A percentile compares a stretch with the other conserved stretches of the same genome.
phyloP scores from a whole-genome alignment of 208 protist genomes.

The Herpetomonas tarakana region DNA sequence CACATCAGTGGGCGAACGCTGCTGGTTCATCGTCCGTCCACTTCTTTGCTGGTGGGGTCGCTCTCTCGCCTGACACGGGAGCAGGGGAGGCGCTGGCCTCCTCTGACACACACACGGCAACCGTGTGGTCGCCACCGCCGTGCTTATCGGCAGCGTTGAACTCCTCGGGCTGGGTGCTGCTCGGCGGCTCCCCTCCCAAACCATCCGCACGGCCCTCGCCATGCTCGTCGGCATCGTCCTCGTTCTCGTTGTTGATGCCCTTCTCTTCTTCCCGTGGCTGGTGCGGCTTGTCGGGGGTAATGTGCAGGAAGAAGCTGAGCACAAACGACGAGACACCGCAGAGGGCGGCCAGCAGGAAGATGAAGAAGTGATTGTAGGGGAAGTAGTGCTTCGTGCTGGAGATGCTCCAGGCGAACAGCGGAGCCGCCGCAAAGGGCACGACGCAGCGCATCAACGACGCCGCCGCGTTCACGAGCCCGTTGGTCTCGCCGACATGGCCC shows the following conservation, averaged over 20 bases:
- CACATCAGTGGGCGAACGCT: too few relatives aligned
- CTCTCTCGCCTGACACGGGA: too few relatives aligned
- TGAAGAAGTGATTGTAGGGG: conserved; percentile 35
- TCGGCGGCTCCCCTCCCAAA: not conserved
- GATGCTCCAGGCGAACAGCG: conserved; percentile 27
- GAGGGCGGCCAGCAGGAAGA: conserved; percentile 26
- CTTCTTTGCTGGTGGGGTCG: too few relatives aligned
- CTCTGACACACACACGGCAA: too few relatives aligned
- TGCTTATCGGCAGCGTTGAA: not conserved
- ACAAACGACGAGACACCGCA: conserved; percentile 9
- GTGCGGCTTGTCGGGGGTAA: not conserved
- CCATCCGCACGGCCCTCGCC: not conserved
- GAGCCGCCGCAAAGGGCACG: conserved; percentile 18
- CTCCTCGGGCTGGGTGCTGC: not conserved
- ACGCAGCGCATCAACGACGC: conserved; percentile 22
- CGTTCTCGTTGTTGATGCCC: not conserved
- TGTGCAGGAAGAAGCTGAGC: conserved; percentile 14
- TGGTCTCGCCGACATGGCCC: conserved; percentile 22
- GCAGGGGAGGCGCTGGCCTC: too few relatives aligned
- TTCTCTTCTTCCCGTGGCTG: not conserved
- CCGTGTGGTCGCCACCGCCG: too few relatives aligned
- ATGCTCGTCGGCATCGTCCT: not conserved
- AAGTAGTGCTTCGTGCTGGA: conserved; percentile 7
- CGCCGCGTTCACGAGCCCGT: conserved; percentile 22
- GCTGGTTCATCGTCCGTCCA: too few relatives aligned